Evolutionary conservation across 1,284 basidiomycete species (phyloP).

Genomic region (Sporisorium graminicola): DNA sequence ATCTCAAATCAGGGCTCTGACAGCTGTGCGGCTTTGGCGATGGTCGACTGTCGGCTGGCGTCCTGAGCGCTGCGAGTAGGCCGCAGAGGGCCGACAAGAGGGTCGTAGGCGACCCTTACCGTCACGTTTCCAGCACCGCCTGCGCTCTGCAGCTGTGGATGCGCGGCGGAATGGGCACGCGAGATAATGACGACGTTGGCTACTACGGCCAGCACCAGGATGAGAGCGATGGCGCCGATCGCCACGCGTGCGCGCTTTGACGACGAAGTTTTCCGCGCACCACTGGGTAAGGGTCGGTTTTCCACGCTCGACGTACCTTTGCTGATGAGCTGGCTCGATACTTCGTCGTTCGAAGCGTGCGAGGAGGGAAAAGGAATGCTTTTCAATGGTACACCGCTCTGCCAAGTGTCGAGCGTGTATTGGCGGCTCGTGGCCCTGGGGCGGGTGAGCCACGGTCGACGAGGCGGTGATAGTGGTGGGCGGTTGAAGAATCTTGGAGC

Average conservation of each 20-base stretch:
- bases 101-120: neutral
- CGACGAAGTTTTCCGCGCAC: no score
- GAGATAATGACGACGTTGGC: constrained; percentile 23
- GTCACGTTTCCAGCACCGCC: neutral
- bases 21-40: constrained; percentile 25
- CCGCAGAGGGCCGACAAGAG: neutral
- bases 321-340: constrained; percentile 25
- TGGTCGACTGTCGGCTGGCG: neutral
- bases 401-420: constrained; percentile 14
- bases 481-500: constrained; percentile 24
- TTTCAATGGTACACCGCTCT: neutral
- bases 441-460: neutral
- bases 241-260: neutral
- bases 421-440: neutral
- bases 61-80: no score
- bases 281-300: constrained; percentile 15
- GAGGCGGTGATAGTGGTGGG: neutral
- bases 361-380: neutral
- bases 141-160: neutral
- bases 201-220: constrained; percentile 10
- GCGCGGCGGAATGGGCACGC: neutral
- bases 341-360: neutral
- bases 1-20: constrained; percentile 12
- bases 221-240: constrained; percentile 2
- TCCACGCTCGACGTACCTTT: constrained; percentile 9